Evolutionary conservation across 768 basidiomycete species (phyloP), one percentile per base, ranked within the genome.

Genomic region (Clavulina sp.): DNA sequence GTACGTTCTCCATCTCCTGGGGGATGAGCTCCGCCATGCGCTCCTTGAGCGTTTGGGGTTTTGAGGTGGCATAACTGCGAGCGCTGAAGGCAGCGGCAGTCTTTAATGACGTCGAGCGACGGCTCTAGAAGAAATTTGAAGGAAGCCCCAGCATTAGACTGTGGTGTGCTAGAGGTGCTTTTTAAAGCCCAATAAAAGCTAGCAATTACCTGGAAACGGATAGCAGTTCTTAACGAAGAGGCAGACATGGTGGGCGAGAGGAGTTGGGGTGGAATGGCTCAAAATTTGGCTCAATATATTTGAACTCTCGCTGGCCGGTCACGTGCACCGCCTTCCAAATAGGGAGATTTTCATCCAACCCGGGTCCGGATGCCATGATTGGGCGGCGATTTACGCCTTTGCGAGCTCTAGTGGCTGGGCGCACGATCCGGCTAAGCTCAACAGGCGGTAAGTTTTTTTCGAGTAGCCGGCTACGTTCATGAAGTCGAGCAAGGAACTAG

Each of bases 1-100:
- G 46, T 46, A 81, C 81, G 63, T 78, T 76, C 63, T 84, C 81
- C 52, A 81, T 75, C 63, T 93, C 82, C 56, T 73, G 71, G 53
- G 93, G 93, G 60, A 97, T 96, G 66, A 96, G 78, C 69, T 95
- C 86, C 31, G 85, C 77, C 55, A 97, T 74, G 49, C 88, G 77
- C 68, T 96, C 89, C 71, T 92, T 93, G 64, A 97, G 75, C 26
- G 86, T 78, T 54, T 75, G 72, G 41, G 75, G 75, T 66, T 80
- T 83, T 29, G 75, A 62, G 41, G 72, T 44, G 21, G 50, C 50
- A 49, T 50, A 51, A n/a, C 48, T 21, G 19, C 50, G 50, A n/a
- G n/a, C 50, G 46, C n/a, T 6, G 28, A 28, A n/a, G 50, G 43
- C 7, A 41, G 28, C 13, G 6, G 50, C 41, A n/a, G 51, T 30